Evolutionary conservation across 768 basidiomycete species (phyloP).

Genomic region (Lactarius trivialis): DNA sequence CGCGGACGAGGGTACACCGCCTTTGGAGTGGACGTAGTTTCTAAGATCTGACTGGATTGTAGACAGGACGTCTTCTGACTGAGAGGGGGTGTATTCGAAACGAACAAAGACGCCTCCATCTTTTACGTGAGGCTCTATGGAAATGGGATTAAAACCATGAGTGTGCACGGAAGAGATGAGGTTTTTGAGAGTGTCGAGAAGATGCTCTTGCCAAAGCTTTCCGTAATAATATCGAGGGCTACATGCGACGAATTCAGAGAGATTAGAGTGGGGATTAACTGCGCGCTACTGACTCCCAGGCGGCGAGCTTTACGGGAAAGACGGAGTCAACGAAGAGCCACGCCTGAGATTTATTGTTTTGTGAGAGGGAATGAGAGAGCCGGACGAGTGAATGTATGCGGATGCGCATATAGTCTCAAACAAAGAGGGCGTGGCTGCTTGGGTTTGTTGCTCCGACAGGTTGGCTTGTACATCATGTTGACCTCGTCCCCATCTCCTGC

Average conservation of each 20-base stretch:
- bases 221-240: constrained; percentile 65
- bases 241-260: constrained; percentile 7
- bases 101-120: constrained; percentile 84
- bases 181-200: constrained; percentile 42
- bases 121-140: constrained; percentile 60
- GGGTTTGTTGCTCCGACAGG: constrained; percentile 28
- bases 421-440: background rate
- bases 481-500: constrained; percentile 20
- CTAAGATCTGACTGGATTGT: constrained; percentile 46
- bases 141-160: constrained; percentile 55
- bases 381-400: constrained; percentile 10
- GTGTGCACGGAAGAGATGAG: constrained; percentile 47
- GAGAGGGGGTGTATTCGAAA: constrained; percentile 49
- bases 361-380: constrained; percentile 2
- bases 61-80: constrained; percentile 31
- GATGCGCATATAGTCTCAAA: background rate
- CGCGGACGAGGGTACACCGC: constrained; percentile 58
- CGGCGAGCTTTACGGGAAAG: constrained; percentile 64
- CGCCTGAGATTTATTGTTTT: constrained; percentile 34
- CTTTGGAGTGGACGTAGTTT: constrained; percentile 39
- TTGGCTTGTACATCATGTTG: constrained; percentile 32
- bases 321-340: constrained; percentile 74
- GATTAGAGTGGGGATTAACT: background rate
- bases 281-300: constrained; percentile 57
- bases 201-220: constrained; percentile 48